Evolutionary conservation across 179 eudicot species (phyloP).

Genomic region (Silene coronaria): DNA sequence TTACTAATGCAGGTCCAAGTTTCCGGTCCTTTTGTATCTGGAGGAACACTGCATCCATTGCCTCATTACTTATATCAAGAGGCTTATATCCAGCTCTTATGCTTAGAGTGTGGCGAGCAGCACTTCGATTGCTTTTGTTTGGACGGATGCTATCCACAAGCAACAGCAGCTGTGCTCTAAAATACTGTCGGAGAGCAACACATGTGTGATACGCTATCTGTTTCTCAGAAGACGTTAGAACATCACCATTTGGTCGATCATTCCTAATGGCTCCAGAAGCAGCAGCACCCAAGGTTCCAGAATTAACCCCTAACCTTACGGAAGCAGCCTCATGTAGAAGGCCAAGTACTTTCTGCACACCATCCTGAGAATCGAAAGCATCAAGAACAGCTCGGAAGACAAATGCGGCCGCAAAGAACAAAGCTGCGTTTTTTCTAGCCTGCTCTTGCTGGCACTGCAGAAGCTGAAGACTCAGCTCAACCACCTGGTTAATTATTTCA

Average conservation of each 20-base stretch:
- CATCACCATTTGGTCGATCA: slow-evolving; percentile 75
- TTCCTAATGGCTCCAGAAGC: slow-evolving; percentile 57
- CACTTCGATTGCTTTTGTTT: slow-evolving; percentile 61
- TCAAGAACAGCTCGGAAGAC: slow-evolving; percentile 89
- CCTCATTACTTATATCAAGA: slow-evolving; percentile 89
- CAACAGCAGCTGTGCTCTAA: slow-evolving; percentile 81
- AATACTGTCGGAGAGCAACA: slow-evolving; percentile 89
- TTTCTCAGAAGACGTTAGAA: slow-evolving; percentile 81
- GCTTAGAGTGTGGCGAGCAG: slow-evolving; percentile 53
- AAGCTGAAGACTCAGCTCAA: slow-evolving; percentile 83
- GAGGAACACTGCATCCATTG: slow-evolving; percentile 75
- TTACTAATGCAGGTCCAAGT: slow-evolving; percentile 89
- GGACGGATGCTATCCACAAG: slow-evolving; percentile 86
- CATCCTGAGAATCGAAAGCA: slow-evolving; percentile 83
- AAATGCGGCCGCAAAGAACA: slow-evolving; percentile 87
- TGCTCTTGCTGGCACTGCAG: slow-evolving; percentile 88
- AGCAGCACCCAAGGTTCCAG: slow-evolving; percentile 55
- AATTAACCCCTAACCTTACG: slow-evolving; percentile 73
- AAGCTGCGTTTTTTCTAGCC: slow-evolving; percentile 87
- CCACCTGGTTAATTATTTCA: slow-evolving; percentile 59
- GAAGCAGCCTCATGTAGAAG: slow-evolving; percentile 77
- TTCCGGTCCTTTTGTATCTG: slow-evolving; percentile 91
- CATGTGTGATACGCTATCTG: slow-evolving; percentile 95
- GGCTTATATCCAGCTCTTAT: slow-evolving; percentile 80
- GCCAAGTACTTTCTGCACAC: slow-evolving; percentile 64